Percentiles rank a stretch among this genome's conserved stretches.
These are phyloP conservation scores for Cryptococcus sp. DNA, from an alignment of 1,284 basidiomycete species.

Conservation along the genomic window DNA sequence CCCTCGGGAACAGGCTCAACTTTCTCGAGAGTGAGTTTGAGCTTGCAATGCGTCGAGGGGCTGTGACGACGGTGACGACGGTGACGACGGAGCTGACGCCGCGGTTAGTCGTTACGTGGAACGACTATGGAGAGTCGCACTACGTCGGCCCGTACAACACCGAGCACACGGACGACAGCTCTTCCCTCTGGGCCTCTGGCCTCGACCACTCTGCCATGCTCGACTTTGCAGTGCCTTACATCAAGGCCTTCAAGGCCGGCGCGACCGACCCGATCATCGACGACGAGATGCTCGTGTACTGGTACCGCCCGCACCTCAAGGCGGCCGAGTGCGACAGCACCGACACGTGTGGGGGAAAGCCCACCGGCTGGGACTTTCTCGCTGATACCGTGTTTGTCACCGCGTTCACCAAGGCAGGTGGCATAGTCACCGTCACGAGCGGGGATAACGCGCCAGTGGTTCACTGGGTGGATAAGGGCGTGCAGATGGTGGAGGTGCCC, in stretches of 20 bases:
- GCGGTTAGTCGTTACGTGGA: conserved; percentile 45
- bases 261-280: conserved; percentile 29
- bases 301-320: conserved; percentile 49
- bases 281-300: conserved; percentile 44
- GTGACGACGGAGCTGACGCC: background rate
- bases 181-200: conserved; percentile 39
- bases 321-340: conserved; percentile 42
- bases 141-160: conserved; percentile 43
- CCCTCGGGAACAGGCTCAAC: conserved; percentile 30
- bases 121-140: conserved; percentile 50
- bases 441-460: conserved; percentile 33
- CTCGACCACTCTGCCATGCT: conserved; percentile 46
- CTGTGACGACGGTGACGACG: too few species aligned
- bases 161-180: conserved; percentile 44
- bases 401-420: conserved; percentile 38
- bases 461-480: conserved; percentile 31
- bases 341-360: conserved; percentile 42
- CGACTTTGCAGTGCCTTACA: conserved; percentile 47
- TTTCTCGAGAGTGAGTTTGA: conserved; percentile 39
- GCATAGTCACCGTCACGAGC: conserved; percentile 40
- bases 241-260: conserved; percentile 47
- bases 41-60: background rate
- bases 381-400: conserved; percentile 46
- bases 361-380: conserved; percentile 37
- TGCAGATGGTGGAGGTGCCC: conserved; percentile 36